These are phyloP conservation scores for Bipolaris oryzae DNA, from an alignment of 2,329 filamentous ascomycete genomes.

Conservation along the genomic window DNA sequence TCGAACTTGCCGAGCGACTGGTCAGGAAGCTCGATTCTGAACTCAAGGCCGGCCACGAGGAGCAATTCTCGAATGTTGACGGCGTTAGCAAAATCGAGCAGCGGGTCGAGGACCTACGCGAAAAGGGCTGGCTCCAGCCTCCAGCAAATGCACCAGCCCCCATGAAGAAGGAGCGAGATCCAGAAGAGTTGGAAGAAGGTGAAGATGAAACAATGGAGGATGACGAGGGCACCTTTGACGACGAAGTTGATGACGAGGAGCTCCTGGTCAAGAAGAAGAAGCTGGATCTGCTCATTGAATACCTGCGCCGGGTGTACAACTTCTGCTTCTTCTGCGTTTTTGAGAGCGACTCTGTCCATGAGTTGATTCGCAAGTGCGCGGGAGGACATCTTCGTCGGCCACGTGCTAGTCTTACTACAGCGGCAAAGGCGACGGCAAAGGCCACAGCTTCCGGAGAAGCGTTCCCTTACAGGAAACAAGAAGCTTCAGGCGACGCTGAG, in stretches of 20 bases:
- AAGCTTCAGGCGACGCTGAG: constrained; percentile 66
- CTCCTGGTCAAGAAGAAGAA: constrained; percentile 94
- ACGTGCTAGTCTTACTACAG: constrained; percentile 79
- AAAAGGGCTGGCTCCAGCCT: constrained; percentile 77
- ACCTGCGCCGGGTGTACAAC: constrained; percentile 93
- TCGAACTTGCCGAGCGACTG: constrained; percentile 80
- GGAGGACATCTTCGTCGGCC: constrained; percentile 96
- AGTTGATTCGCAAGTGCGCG: constrained; percentile 92
- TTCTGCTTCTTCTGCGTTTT: constrained; percentile 99
- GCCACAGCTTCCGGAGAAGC: constrained; percentile 82
- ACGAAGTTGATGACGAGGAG: constrained; percentile 89
- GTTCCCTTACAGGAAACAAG: constrained; percentile 82
- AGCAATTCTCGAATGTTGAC: constrained; percentile 54
- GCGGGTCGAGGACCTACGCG: constrained; percentile 79
- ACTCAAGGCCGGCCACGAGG: constrained; percentile 70
- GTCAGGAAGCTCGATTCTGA: constrained; percentile 85
- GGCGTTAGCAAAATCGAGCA: constrained; percentile 83
- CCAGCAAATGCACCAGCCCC: constrained; percentile 59
- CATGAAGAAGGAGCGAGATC: constrained; percentile 66
- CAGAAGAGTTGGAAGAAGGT: constrained; percentile 73
- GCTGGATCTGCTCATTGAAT: constrained; percentile 93
- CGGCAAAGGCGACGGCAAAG: constrained; percentile 82
- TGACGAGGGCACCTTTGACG: constrained; percentile 69
- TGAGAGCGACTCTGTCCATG: constrained; percentile 95
- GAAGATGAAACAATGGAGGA: constrained; percentile 68